Conservation (phyloP, 805 yeast species). For the Kurtzmaniella fragi region DNA sequence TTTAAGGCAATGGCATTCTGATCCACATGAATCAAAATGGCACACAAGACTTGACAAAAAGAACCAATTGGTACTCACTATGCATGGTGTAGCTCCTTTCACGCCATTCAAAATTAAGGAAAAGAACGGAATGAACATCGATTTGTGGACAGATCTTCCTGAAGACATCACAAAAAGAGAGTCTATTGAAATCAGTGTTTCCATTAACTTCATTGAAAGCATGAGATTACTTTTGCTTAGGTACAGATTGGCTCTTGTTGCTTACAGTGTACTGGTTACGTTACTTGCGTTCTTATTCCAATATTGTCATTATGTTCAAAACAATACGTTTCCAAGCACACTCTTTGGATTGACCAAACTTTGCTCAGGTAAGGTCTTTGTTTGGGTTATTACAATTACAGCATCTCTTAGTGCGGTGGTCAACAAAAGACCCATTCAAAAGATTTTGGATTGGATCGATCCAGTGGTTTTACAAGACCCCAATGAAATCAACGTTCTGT, state of each 20-base stretch:
- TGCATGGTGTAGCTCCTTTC: slow-evolving; percentile 68
- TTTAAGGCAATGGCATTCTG: slow-evolving; percentile 59
- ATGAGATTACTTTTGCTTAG: slow-evolving; percentile 67
- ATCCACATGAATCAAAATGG: slow-evolving; percentile 78
- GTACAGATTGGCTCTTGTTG: slow-evolving; percentile 69
- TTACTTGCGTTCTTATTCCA: slow-evolving; percentile 53
- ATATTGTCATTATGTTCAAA: slow-evolving; percentile 34
- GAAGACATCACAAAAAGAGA: slow-evolving; percentile 16
- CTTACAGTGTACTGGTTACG: slow-evolving; percentile 62
- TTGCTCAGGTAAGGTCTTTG: slow-evolving; percentile 21
- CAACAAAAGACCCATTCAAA: slow-evolving; percentile 29
- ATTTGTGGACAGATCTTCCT: slow-evolving; percentile 44
- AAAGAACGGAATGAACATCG: slow-evolving; percentile 31
- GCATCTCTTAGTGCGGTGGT: slow-evolving; percentile 33
- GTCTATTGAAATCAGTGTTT: slow-evolving; percentile 34
- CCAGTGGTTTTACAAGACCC: slow-evolving; percentile 49
- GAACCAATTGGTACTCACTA: slow-evolving; percentile 16
- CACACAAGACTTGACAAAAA: slow-evolving; percentile 45
- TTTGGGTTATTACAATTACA: slow-evolving; percentile 13
- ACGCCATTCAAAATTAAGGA: slow-evolving; percentile 46
- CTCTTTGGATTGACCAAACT: slow-evolving; percentile 36
- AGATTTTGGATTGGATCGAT: slow-evolving; percentile 41
- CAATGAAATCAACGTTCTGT: slow-evolving; percentile 37
- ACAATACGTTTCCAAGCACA: slow-evolving; percentile 25
- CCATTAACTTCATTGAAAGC: slow-evolving; percentile 54